Percentiles rank a stretch among this genome's conserved stretches.
These are phyloP conservation scores for Lachnellula subtilissima DNA, from an alignment of 2,329 filamentous ascomycete genomes.

Conservation along the genomic window DNA sequence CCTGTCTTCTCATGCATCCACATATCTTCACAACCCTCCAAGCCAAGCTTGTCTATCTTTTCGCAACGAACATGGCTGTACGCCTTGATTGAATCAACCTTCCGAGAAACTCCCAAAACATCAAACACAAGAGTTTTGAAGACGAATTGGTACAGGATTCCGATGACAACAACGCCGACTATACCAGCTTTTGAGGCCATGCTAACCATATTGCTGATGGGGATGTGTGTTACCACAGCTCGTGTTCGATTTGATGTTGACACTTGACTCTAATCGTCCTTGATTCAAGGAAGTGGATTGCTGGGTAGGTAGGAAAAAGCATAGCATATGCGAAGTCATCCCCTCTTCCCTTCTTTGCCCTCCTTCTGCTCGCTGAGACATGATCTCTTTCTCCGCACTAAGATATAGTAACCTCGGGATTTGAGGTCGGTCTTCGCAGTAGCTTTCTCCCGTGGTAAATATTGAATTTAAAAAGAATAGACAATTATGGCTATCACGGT, in stretches of 20 bases:
- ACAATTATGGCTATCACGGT: neutral
- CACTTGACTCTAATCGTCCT: too few relatives aligned
- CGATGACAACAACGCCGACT: slow-evolving; percentile 16
- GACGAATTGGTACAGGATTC: slow-evolving; percentile 31
- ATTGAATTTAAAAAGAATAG: neutral
- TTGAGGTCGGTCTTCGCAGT: neutral
- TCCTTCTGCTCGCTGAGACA: too few relatives aligned
- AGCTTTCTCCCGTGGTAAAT: neutral
- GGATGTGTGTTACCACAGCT: neutral
- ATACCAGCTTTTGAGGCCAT: slow-evolving; percentile 16
- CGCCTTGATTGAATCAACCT: slow-evolving; percentile 28
- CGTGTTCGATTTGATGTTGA: neutral
- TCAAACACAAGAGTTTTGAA: slow-evolving; percentile 29
- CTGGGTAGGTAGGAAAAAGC: too few relatives aligned
- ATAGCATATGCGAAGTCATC: too few relatives aligned
- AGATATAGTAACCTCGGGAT: neutral
- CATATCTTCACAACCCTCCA: slow-evolving; percentile 30
- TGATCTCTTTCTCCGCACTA: too few relatives aligned
- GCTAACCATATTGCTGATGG: slow-evolving; percentile 2
- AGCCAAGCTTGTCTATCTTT: slow-evolving; percentile 20
- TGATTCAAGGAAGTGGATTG: too few relatives aligned
- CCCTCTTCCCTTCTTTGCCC: too few relatives aligned
- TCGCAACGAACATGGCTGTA: slow-evolving; percentile 29
- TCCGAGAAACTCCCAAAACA: slow-evolving; percentile 29
- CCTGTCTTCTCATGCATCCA: slow-evolving; percentile 28